phyloP scores from a whole-genome alignment of 2,329 filamentous ascomycete genomes.

The Sclerotinia subarctica region DNA sequence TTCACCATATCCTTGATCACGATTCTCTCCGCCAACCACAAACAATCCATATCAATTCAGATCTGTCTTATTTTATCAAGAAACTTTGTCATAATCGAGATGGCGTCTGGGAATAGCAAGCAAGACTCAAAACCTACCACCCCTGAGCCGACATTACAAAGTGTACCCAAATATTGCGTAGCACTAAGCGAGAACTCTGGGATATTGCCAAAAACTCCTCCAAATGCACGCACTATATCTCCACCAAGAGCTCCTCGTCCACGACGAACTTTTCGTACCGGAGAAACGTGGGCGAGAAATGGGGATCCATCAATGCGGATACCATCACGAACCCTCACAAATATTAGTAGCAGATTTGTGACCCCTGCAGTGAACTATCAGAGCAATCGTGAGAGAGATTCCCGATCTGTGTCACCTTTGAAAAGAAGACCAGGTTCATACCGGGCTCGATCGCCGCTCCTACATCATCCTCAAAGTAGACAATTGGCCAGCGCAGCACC shows the following conservation, averaged over 20 bases:
- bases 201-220: background rate
- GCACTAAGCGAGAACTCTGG: too few relatives aligned
- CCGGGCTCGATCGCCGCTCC: background rate
- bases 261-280: background rate
- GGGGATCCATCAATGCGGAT: background rate
- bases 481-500: too few relatives aligned
- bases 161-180: rapidly evolving
- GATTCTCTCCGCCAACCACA: background rate
- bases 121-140: background rate
- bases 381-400: rapidly evolving
- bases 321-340: background rate
- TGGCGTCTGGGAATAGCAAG: background rate
- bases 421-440: background rate
- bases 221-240: background rate
- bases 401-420: background rate
- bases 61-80: background rate
- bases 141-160: background rate
- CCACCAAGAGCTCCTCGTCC: background rate
- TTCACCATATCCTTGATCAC: too few relatives aligned
- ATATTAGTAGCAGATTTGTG: rapidly evolving
- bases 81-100: background rate
- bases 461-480: rapidly evolving
- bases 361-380: rapidly evolving
- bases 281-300: background rate
- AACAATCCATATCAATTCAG: background rate